Percentiles rank a stretch among this genome's conserved stretches.
These are phyloP conservation scores for Scytalidium lignicola DNA, from an alignment of 2,329 filamentous ascomycete species.

Conservation along the genomic window DNA sequence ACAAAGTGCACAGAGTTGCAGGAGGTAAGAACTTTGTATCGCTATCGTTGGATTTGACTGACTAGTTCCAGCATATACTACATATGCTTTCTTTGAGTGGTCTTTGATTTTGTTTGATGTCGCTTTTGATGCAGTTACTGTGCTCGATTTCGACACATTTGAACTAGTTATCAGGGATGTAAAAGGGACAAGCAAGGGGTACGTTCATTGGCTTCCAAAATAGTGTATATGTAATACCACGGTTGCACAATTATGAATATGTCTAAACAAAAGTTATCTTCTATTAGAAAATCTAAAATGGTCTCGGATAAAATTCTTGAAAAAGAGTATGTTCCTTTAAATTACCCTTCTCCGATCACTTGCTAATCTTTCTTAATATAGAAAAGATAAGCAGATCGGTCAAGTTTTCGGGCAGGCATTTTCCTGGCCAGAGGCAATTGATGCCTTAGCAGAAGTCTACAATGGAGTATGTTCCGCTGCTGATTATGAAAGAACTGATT, in stretches of 20 bases:
- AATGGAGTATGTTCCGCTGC: conserved; percentile 61
- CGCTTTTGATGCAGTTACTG: conserved; percentile 91
- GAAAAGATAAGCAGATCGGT: conserved; percentile 69
- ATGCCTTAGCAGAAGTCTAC: conserved; percentile 84
- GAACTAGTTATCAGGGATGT: conserved; percentile 86
- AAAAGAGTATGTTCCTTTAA: conserved; percentile 61
- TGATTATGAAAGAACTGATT: background rate
- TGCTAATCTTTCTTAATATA: conserved; percentile 32
- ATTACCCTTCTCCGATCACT: conserved; percentile 14
- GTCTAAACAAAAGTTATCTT: conserved; percentile 29
- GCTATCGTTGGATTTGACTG: conserved; percentile 9
- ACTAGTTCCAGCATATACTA: conserved; percentile 74
- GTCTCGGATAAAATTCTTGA: conserved; percentile 51
- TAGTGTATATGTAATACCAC: conserved; percentile 49
- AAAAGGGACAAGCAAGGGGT: conserved; percentile 92
- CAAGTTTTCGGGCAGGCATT: conserved; percentile 68
- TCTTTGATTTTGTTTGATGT: conserved; percentile 91
- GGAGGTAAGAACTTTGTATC: conserved; percentile 62
- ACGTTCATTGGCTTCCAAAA: conserved; percentile 92
- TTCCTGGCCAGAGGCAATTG: conserved; percentile 67
- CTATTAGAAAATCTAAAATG: conserved; percentile 33
- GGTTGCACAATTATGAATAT: conserved; percentile 21
- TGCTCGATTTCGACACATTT: conserved; percentile 83
- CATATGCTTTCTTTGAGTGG: conserved; percentile 98
- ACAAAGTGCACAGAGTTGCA: conserved; percentile 90